phyloP scores from a whole-genome alignment of 1,284 basidiomycete species.

The Trametes hirsuta region DNA sequence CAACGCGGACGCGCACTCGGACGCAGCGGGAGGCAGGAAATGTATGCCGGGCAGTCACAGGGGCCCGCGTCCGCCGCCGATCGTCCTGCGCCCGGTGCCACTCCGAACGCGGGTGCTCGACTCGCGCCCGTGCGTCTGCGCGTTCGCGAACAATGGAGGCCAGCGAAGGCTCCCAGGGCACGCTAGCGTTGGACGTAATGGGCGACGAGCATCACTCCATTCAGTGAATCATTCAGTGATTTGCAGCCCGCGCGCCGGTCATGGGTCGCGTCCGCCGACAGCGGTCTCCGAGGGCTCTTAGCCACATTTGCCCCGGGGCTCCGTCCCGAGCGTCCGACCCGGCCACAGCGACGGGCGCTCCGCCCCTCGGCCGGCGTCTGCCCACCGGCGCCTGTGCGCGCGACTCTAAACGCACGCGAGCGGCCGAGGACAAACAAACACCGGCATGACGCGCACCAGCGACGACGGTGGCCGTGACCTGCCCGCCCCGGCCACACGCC shows the following conservation, averaged over 20 bases:
- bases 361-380: constrained; percentile 5
- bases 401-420: constrained; percentile 1
- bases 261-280: constrained; percentile 2
- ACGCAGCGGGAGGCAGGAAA: neutral
- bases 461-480: constrained; percentile 21
- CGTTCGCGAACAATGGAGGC: constrained; percentile 18
- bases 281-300: neutral
- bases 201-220: constrained; percentile 20
- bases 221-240: neutral
- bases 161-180: constrained; percentile 9
- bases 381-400: neutral
- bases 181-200: constrained; percentile 16
- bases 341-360: constrained; percentile 13
- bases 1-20: neutral
- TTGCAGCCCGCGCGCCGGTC: constrained; percentile 13
- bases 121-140: neutral
- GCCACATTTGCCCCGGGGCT: constrained; percentile 13
- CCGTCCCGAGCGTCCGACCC: constrained; percentile 14
- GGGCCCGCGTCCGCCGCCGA: constrained; percentile 21
- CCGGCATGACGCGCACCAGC: constrained; percentile 27
- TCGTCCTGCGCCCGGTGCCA: constrained; percentile 12
- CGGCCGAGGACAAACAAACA: constrained; percentile 27
- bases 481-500: constrained; percentile 18
- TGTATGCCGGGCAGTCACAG: constrained; percentile 14
- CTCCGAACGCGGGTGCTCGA: neutral